These are phyloP conservation scores for Diaporthe batatas DNA, from an alignment of 2,329 filamentous ascomycete species.

Conservation along the genomic window DNA sequence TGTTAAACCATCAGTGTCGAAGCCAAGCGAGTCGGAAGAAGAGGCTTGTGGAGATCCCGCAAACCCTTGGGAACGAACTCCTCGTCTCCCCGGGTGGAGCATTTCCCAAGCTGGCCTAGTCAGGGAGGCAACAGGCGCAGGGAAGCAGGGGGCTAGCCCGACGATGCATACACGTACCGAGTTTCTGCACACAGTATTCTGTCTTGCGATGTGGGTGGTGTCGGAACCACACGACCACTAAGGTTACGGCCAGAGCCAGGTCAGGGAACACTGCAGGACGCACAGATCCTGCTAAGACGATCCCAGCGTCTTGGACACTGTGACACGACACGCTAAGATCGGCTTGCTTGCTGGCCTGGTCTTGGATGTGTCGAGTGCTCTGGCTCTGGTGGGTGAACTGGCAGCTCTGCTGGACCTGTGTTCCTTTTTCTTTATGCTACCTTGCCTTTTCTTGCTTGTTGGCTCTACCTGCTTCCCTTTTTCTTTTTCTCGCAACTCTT, in stretches of 20 bases:
- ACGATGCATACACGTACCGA: not conserved
- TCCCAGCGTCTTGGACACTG: conserved; percentile 20
- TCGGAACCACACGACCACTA: conserved; percentile 6
- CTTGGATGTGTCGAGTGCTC: conserved; percentile 9
- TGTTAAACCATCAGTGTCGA: conserved; percentile 24
- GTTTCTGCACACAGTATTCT: not conserved
- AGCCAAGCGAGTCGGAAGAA: conserved; percentile 1
- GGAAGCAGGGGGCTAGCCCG: not conserved
- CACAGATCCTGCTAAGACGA: conserved; percentile 28
- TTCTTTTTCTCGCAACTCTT: not conserved
- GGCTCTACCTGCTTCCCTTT: not conserved
- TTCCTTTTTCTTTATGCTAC: not conserved
- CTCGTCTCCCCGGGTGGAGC: conserved; percentile 27
- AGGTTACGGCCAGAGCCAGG: conserved; percentile 16
- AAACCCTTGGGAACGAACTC: conserved; percentile 15
- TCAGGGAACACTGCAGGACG: conserved; percentile 18
- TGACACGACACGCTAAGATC: conserved; percentile 22
- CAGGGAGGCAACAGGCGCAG: not conserved
- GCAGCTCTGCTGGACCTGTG: not conserved
- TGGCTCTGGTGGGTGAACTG: too few species aligned
- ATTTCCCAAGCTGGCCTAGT: conserved; percentile 5
- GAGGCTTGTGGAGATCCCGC: conserved; percentile 10
- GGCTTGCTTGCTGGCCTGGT: conserved; percentile 13
- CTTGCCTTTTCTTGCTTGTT: not conserved
- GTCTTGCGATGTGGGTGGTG: not conserved